Evolutionary conservation across 2,329 filamentous ascomycete genomes (phyloP), one percentile per base, ranked within the genome.

Genomic region (Botryotinia narcissicola): DNA sequence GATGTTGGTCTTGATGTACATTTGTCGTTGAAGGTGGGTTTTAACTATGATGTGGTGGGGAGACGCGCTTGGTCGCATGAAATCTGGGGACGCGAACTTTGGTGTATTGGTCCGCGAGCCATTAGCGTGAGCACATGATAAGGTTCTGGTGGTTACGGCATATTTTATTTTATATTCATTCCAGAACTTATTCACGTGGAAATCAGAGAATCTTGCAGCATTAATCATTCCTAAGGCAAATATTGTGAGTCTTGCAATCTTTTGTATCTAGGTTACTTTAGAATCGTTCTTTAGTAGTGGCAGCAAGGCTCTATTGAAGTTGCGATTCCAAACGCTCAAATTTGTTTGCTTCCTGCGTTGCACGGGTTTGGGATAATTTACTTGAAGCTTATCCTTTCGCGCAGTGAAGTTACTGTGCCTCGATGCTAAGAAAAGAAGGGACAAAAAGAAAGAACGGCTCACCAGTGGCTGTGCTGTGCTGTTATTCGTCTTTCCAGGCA

Each of bases 71-170:
- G 35, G 14, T 57, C 25, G 48, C 48, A 44, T 63, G 20, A 29
- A 68, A 42, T 68, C 66, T 40, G 48, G 66, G 66, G 66, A 59
- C 66, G 48, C n/a, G 64, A 68, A 40, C 6, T 68, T 68, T 40
- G 18, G 46, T 10, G 46, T 68, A 8, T 40, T 51, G 20, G 18
- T 57, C 44, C 46, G 35, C 46, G 66, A 68, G 25, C 25, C 37
- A 14, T 32, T 68, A 68, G 66, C 48, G 66, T 57, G 18, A 12
- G 25, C 48, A 68, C 46, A 16, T 67, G 48, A 57, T 32, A 35
- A 35, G 32, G 32, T 35, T 35, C 32, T 35, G 32, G 32, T 35
- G 32, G 32, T 35, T 35, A 42, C 18, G n/a, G 25, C 10, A 57
- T 14, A 29, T 48, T 20, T 32, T 25, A 25, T 5, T 37, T 48